These are phyloP conservation scores for Brettanomyces bruxellensis DNA, from an alignment of 805 yeast genomes.

Conservation along the genomic window DNA sequence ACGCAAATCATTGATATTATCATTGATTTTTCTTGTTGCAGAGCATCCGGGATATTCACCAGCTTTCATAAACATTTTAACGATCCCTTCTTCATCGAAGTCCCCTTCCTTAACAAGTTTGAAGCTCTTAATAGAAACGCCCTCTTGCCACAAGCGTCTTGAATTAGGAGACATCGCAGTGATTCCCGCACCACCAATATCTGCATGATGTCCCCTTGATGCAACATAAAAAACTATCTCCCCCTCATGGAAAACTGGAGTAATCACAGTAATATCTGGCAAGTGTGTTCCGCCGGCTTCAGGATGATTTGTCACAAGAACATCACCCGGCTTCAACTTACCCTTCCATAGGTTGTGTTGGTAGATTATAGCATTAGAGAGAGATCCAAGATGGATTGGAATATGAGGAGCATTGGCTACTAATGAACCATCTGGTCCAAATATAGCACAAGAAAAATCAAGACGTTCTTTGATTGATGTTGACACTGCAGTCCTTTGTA, in stretches of 20 bases:
- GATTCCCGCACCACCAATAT: slow-evolving; percentile 52
- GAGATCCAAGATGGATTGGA: slow-evolving; percentile 40
- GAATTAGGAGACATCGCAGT: slow-evolving; percentile 51
- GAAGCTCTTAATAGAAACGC: slow-evolving; percentile 39
- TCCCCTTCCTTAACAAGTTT: slow-evolving; percentile 39
- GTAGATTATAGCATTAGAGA: slow-evolving; percentile 33
- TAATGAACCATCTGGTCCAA: slow-evolving; percentile 34
- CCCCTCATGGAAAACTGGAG: slow-evolving; percentile 43
- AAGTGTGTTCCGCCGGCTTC: slow-evolving; percentile 38
- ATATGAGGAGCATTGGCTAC: slow-evolving; percentile 40
- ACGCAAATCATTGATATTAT: slow-evolving; percentile 41
- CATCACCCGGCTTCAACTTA: slow-evolving; percentile 33
- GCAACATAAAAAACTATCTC: slow-evolving; percentile 44
- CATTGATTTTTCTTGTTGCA: slow-evolving; percentile 45
- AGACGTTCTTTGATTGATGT: slow-evolving; percentile 40
- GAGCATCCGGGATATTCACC: slow-evolving; percentile 45
- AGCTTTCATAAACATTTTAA: slow-evolving; percentile 40
- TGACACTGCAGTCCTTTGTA: slow-evolving; percentile 34
- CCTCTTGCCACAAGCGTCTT: slow-evolving; percentile 44
- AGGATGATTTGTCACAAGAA: slow-evolving; percentile 35
- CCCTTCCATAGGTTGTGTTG: slow-evolving; percentile 30
- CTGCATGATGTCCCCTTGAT: slow-evolving; percentile 55
- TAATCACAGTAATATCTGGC: slow-evolving; percentile 46
- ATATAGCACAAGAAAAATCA: slow-evolving; percentile 40
- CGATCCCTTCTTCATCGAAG: slow-evolving; percentile 45